These are phyloP conservation scores for Pseudocercospora musae DNA, from an alignment of 2,329 filamentous ascomycete species.

Conservation along the genomic window DNA sequence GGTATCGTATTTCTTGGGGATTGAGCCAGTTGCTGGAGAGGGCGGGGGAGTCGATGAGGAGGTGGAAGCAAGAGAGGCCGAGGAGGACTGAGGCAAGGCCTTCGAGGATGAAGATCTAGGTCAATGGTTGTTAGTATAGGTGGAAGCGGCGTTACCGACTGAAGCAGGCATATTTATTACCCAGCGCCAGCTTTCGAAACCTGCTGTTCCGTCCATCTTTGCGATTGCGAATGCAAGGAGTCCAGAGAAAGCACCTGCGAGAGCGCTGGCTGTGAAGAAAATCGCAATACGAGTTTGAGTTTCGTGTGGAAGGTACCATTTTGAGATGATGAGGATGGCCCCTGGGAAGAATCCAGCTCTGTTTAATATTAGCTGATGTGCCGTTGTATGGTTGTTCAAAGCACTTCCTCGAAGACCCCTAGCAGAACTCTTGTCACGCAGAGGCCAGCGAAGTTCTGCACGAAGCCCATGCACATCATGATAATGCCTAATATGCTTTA, in stretches of 20 bases:
- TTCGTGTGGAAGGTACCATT: slow-evolving; percentile 23
- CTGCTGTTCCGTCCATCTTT: slow-evolving; percentile 39
- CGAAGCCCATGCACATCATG: slow-evolving; percentile 28
- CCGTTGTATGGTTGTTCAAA: background rate
- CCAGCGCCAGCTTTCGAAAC: slow-evolving; percentile 32
- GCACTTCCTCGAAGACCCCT: slow-evolving; percentile 6
- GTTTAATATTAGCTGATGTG: background rate
- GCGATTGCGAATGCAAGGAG: slow-evolving; percentile 31
- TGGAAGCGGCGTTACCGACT: slow-evolving; percentile 19
- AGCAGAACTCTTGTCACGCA: slow-evolving; percentile 23
- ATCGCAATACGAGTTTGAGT: slow-evolving; percentile 24
- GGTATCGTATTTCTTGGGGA: background rate
- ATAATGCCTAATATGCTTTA: slow-evolving; percentile 45
- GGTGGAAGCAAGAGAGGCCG: slow-evolving; percentile 51
- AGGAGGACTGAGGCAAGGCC: slow-evolving; percentile 53
- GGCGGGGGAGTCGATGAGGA: slow-evolving; percentile 51
- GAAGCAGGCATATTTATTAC: slow-evolving; percentile 24
- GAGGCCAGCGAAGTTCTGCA: slow-evolving; percentile 27
- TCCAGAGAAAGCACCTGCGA: slow-evolving; percentile 25
- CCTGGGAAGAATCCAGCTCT: slow-evolving; percentile 2
- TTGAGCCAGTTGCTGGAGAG: slow-evolving; percentile 31
- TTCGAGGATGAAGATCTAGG: slow-evolving; percentile 56
- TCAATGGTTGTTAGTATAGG: background rate
- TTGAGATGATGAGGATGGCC: slow-evolving; percentile 17
- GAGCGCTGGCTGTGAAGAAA: slow-evolving; percentile 24